Conservation (phyloP, 139 green algal species). For the Microglena sp. region DNA sequence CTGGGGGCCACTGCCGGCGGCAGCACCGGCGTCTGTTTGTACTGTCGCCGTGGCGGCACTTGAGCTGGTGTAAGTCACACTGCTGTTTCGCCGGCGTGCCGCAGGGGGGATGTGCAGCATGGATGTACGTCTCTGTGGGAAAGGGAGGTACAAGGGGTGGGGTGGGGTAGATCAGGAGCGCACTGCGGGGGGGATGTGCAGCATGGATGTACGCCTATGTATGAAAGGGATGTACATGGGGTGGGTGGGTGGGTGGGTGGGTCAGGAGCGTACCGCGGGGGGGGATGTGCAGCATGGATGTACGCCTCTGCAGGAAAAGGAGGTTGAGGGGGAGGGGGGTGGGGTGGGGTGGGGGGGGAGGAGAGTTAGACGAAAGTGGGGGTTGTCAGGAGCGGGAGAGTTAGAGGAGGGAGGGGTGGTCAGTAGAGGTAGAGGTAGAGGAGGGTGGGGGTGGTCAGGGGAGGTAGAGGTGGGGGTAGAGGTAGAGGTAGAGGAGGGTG, state of each 20-base stretch:
- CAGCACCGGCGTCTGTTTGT: neutral
- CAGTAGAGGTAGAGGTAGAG: no score
- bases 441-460: no score
- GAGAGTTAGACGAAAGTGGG: neutral
- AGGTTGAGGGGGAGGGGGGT: no score
- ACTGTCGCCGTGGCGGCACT: neutral
- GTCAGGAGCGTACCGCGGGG: neutral
- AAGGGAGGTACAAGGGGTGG: no score
- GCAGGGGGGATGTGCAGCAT: conserved; percentile 1
- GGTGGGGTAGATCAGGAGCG: neutral
- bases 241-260: neutral
- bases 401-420: no score
- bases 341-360: neutral
- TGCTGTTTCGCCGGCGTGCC: neutral
- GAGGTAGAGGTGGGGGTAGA: no score
- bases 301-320: no score
- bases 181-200: neutral
- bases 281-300: conserved; percentile 3
- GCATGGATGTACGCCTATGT: neutral
- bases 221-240: neutral
- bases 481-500: no score
- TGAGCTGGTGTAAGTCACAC: neutral
- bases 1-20: neutral
- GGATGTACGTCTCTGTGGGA: no score
- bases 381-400: neutral